A percentile compares a stretch with the other conserved stretches of the same genome.
Evolutionary conservation across 306 rosid species (phyloP).

Genomic region (Hippophae rhamnoides): DNA sequence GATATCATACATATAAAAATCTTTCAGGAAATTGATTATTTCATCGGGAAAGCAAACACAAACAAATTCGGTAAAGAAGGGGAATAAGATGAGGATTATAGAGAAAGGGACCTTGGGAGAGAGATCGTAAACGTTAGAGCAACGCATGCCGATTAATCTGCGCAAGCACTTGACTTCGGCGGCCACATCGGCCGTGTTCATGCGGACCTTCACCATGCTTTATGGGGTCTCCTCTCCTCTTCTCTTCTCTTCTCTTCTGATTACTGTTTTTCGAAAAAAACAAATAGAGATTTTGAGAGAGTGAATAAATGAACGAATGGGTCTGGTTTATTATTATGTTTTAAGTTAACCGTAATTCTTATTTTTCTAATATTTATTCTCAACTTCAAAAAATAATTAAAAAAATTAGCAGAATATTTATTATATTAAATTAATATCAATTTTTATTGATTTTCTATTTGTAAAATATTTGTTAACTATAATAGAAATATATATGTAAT

Average conservation of each 20-base stretch:
- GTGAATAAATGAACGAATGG: too few species aligned
- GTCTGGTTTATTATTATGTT: too few species aligned
- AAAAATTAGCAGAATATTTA: too few species aligned
- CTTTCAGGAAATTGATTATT: not conserved
- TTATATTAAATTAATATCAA: too few species aligned
- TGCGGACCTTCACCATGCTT: constrained; percentile 92
- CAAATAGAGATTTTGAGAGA: not conserved
- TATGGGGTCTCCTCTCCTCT: constrained; percentile 1
- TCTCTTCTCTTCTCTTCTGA: not conserved
- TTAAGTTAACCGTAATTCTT: too few species aligned
- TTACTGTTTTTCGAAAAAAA: not conserved
- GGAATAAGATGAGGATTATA: not conserved
- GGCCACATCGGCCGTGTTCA: constrained; percentile 99
- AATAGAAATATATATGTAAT: too few species aligned
- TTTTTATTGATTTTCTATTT: too few species aligned
- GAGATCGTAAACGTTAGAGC: constrained; percentile 91
- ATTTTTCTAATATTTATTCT: too few species aligned
- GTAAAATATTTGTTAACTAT: too few species aligned
- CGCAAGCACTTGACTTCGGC: constrained; percentile 92
- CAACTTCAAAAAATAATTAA: too few species aligned
- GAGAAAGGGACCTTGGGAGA: constrained; percentile 58
- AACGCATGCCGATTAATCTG: constrained; percentile 86
- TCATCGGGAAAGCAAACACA: not conserved
- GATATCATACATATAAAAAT: too few species aligned
- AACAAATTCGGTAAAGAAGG: not conserved